Conservation (phyloP, 2,329 filamentous ascomycete genomes). For the Aureobasidium sp. region DNA sequence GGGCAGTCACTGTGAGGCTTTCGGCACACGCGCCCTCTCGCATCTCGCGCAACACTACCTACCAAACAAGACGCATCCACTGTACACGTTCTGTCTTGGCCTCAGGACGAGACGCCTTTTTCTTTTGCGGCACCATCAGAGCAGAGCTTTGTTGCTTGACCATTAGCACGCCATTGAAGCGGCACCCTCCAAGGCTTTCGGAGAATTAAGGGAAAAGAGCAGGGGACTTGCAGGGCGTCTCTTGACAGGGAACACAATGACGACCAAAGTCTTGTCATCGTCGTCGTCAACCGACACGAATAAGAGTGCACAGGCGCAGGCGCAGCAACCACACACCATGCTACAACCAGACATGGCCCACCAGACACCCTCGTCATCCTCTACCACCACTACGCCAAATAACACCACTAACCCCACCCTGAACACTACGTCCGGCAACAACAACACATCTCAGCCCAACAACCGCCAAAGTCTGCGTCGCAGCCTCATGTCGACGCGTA, state of each 20-base stretch:
- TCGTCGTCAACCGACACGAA: background rate
- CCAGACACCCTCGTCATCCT: background rate
- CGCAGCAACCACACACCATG: background rate
- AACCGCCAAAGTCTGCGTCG: conserved; percentile 1
- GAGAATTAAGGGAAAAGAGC: conserved; percentile 10
- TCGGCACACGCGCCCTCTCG: background rate
- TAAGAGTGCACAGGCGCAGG: background rate
- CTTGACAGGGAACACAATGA: background rate
- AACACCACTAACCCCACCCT: background rate
- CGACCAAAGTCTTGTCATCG: background rate
- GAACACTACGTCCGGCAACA: background rate
- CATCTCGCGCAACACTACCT: background rate
- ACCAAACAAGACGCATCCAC: background rate
- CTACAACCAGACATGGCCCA: conserved; percentile 1
- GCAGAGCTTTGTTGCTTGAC: background rate
- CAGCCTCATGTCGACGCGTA: conserved; percentile 10
- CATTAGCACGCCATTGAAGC: background rate
- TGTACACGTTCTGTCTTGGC: background rate
- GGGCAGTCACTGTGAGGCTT: background rate
- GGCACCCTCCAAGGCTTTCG: background rate
- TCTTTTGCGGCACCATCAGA: background rate
- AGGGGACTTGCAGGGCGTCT: background rate
- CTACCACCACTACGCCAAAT: background rate
- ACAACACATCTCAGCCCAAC: background rate
- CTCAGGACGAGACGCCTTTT: background rate